These are phyloP conservation scores for Berkeleyomyces rouxiae DNA, from an alignment of 2,329 filamentous ascomycete genomes.

Conservation along the genomic window DNA sequence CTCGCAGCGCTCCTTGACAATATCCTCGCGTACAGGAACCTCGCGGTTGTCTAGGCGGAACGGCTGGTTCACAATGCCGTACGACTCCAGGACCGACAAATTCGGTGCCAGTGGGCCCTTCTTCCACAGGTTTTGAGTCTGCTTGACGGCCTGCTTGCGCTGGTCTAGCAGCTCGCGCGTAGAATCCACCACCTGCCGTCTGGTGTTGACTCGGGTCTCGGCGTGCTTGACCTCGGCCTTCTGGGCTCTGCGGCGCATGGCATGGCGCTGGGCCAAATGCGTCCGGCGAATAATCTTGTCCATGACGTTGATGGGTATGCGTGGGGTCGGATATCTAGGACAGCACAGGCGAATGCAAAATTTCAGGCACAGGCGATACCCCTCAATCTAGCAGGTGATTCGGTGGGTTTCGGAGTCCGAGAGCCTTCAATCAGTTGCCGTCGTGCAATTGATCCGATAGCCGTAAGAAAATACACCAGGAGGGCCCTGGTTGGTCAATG, in stretches of 20 bases:
- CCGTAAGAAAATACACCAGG: background rate
- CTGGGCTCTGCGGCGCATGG: slow-evolving; percentile 28
- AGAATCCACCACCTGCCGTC: slow-evolving; percentile 18
- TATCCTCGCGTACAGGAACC: slow-evolving; percentile 20
- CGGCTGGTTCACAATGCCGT: slow-evolving; percentile 33
- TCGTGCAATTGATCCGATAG: background rate
- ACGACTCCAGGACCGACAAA: slow-evolving; percentile 48
- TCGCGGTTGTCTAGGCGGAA: slow-evolving; percentile 16
- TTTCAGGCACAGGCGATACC: background rate
- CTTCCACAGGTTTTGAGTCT: slow-evolving; percentile 52
- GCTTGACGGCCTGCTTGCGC: slow-evolving; percentile 18
- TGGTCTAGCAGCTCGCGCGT: slow-evolving; percentile 17
- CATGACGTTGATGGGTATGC: slow-evolving; percentile 29
- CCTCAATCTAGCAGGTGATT: background rate
- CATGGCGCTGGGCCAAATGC: slow-evolving; percentile 49
- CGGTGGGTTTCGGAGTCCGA: background rate
- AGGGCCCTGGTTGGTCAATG: slow-evolving; percentile 5
- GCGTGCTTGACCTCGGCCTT: slow-evolving; percentile 23
- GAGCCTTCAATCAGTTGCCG: background rate
- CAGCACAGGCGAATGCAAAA: background rate
- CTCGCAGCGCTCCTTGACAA: slow-evolving; percentile 28
- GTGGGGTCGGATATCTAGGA: background rate
- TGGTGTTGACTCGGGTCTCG: slow-evolving; percentile 18
- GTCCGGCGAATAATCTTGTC: slow-evolving; percentile 55
- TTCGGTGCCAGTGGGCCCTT: slow-evolving; percentile 64